These are phyloP conservation scores for Xylariales sp. DNA, from an alignment of 2,329 filamentous ascomycete species.

Conservation along the genomic window DNA sequence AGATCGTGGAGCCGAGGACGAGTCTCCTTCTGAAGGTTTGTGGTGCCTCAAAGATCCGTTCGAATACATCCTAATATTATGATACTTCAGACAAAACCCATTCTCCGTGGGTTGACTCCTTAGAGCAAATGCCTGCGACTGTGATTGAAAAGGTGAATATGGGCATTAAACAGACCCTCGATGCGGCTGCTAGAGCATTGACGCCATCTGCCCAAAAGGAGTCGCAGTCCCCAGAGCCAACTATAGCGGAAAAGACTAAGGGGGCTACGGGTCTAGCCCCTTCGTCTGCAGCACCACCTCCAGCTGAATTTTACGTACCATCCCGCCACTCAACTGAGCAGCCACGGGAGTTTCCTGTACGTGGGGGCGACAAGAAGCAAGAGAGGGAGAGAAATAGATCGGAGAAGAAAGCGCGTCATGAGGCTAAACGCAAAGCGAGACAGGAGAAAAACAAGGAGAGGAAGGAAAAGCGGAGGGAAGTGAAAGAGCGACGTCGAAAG, in stretches of 20 bases:
- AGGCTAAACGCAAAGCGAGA: constrained; percentile 38
- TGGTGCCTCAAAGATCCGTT: background rate
- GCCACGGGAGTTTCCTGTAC: background rate
- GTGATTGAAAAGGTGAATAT: constrained; percentile 33
- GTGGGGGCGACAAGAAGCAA: constrained; percentile 18
- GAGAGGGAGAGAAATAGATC: constrained; percentile 38
- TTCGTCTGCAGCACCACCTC: constrained; percentile 12
- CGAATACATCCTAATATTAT: constrained; percentile 6
- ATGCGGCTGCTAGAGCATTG: constrained; percentile 26
- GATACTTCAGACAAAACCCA: constrained; percentile 22
- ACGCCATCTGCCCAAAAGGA: constrained; percentile 10
- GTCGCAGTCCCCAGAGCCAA: constrained; percentile 9
- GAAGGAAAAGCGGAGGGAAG: constrained; percentile 34
- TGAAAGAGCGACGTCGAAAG: constrained; percentile 38
- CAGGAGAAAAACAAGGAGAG: constrained; percentile 40
- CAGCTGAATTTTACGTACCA: constrained; percentile 21
- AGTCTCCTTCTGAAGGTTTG: constrained; percentile 29
- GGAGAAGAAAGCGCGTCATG: constrained; percentile 35
- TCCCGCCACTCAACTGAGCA: background rate
- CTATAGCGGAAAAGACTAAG: background rate
- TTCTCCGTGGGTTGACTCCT: constrained; percentile 37
- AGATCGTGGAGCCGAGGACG: constrained; percentile 10
- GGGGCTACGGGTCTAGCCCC: constrained; percentile 29
- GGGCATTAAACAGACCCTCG: constrained; percentile 31
- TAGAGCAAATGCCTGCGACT: constrained; percentile 27